Evolutionary conservation across 73 alveolate species (phyloP).

Genomic region (Symbiodinium pilosum): DNA sequence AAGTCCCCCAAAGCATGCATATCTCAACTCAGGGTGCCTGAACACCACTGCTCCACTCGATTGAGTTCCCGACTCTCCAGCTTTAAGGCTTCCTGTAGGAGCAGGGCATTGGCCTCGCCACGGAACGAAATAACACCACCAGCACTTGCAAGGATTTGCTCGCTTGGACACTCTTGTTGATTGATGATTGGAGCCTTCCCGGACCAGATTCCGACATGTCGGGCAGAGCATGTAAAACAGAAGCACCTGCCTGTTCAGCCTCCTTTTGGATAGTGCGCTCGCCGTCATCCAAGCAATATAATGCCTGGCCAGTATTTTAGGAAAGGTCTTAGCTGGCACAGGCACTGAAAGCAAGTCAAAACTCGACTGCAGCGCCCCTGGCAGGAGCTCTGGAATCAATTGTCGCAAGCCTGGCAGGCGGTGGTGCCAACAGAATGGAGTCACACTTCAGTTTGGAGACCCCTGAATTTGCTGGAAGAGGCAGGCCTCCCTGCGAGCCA

Average conservation of each 20-base stretch:
- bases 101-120: constrained; percentile 4
- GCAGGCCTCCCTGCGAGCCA: constrained; percentile 17
- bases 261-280: constrained; percentile 13
- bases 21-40: no score
- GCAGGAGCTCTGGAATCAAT: constrained; percentile 67
- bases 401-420: constrained; percentile 36
- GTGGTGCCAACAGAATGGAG: neutral
- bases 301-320: neutral
- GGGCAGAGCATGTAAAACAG: no score
- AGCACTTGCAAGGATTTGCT: no score
- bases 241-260: constrained; percentile 52
- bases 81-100: neutral
- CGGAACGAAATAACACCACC: neutral
- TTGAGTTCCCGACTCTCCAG: neutral
- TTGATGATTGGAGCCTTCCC: no score
- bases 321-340: neutral
- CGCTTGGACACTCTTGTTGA: no score
- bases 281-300: constrained; percentile 57
- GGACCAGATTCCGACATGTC: no score
- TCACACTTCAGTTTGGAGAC: neutral
- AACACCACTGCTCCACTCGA: no score
- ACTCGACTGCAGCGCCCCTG: constrained; percentile 16
- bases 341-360: neutral
- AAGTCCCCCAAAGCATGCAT: no score
- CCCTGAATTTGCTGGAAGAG: no score